Evolutionary conservation across 768 basidiomycete genomes (phyloP), one percentile per base, ranked within the genome.

Genomic region (Infundibulicybe gibba): DNA sequence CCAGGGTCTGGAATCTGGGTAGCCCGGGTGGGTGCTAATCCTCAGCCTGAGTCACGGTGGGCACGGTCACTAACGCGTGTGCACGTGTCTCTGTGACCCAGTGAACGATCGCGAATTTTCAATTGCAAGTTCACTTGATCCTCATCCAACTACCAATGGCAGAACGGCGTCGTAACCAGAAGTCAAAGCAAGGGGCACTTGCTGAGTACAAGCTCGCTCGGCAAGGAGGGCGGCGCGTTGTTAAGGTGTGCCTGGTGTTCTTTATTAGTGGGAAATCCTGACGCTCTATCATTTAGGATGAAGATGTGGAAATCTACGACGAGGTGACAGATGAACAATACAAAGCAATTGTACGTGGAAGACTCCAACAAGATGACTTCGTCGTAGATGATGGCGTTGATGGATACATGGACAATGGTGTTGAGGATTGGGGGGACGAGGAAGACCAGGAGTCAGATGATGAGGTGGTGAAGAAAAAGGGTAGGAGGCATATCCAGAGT

Each of bases 391-490:
- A 98, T 68, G 93, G 93, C 20, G 79, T 87, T 0, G 78, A 74
- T 12, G 97, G 92, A 5, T 98, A 99, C 58, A 84, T 87, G 62
- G 97, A 99, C 69, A 91, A 97, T 60, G 97, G 97, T 4, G 85
- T 93, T 83, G 97, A 98, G 49, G 94, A 95, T 58, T 97, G 91
- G 86, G 78, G 71, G 8, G 72, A 76, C 21, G 72, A 77, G 40
- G 75, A 79, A n/a, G 77, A 76, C 21, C n/a, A n/a, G n/a, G 78
- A 83, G 12, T 70, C 69, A 8, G 82, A 81, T 44, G 79, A 79
- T 35, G 83, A 81, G 14, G 67, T 67, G 4, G 65, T 68, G 25
- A 68, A 54, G 49, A 72, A 68, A 75, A 69, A 57, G 52, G 76
- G 74, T 48, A 46, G 72, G 59, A 11, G 54, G 19, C 15, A 14